Base-by-base conservation (phyloP, 129 eudicot species). In the Pseudognaphalium luteoalbum region DNA sequence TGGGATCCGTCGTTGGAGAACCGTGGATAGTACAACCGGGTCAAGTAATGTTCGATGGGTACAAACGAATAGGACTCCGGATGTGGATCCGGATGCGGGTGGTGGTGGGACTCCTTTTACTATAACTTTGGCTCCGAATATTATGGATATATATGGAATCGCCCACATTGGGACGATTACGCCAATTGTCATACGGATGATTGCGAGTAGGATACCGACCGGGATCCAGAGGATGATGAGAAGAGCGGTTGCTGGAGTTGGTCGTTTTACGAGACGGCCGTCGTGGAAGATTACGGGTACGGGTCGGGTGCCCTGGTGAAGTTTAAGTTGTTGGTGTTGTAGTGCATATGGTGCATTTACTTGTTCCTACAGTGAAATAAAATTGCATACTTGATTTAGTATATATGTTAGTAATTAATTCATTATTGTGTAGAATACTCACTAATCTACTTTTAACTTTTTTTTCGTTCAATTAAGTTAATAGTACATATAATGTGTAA, bases 281-380 rank as follows among this genome's bases (percentile, higher is more conserved):
- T 94, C 98, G 70, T 91, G 98, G 71, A 94, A 94, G 87, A 94
- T 91, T 63, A 94, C 98, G 42, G 98, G 96, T 17, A 82, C 68
- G 2, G 98, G 98, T 5, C 85, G 87, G 86, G 74, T 57, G 33
- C 74, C 79, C 17, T 85, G 85, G 80, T 77, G 80, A 22, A 61
- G 51, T 35, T 25, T 70, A 57, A 66, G 84, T 2, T 70, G 44
- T 63, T 72, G 82, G 81, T 69, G 61, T 73, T 71, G n/a, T 61
- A 65, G 34, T 14, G 17, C 74, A 78, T 85, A 84, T 72, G 96
- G 97, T 76, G 90, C 77, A 73, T 83, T 83, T 70, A 76, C 67
- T 80, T 79, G 82, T 82, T 87, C 96, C 98, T 93, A 86, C 8
- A 30, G 39, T 6, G 52, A 67, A 21, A 37, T 42, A 41, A 57